phyloP scores from a whole-genome alignment of 1,284 basidiomycete genomes.

The Boletellus deceptivus region DNA sequence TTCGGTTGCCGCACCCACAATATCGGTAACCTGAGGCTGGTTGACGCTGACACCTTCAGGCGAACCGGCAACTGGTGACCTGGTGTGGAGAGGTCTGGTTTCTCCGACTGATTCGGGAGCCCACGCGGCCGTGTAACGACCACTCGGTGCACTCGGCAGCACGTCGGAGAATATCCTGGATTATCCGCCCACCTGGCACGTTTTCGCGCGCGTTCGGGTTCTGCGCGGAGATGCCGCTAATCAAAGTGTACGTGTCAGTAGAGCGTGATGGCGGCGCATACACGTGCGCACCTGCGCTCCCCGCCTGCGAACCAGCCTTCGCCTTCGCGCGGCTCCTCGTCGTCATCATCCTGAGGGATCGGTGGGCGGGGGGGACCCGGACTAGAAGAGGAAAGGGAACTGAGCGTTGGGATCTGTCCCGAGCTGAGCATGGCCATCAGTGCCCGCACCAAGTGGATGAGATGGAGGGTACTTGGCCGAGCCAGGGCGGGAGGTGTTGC shows the following conservation, averaged over 20 bases:
- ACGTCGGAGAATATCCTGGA: conserved; percentile 78
- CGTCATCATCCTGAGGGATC: conserved; percentile 31
- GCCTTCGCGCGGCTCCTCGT: conserved; percentile 37
- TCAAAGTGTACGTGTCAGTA: neutral
- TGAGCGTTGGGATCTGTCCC: conserved; percentile 21
- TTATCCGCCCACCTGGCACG: conserved; percentile 63
- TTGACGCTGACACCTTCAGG: too few relatives aligned
- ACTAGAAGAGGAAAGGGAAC: conserved; percentile 16
- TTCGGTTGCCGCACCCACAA: too few relatives aligned
- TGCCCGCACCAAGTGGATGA: neutral
- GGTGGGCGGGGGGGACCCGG: conserved; percentile 8
- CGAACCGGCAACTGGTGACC: too few relatives aligned
- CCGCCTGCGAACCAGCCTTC: conserved; percentile 85
- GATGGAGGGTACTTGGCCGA: conserved; percentile 9
- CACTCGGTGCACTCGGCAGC: conserved; percentile 68
- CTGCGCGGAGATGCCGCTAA: conserved; percentile 86
- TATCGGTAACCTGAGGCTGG: too few relatives aligned
- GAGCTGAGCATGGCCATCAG: conserved; percentile 9
- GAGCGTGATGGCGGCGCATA: neutral
- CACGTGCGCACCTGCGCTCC: conserved; percentile 64
- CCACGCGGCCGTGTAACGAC: neutral
- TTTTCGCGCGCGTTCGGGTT: conserved; percentile 64
- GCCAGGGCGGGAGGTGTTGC: conserved; percentile 1
- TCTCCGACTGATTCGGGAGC: too few relatives aligned
- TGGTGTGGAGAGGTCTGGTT: too few relatives aligned